phyloP scores from a whole-genome alignment of 2,329 filamentous ascomycete species.

The Venturia asperata region DNA sequence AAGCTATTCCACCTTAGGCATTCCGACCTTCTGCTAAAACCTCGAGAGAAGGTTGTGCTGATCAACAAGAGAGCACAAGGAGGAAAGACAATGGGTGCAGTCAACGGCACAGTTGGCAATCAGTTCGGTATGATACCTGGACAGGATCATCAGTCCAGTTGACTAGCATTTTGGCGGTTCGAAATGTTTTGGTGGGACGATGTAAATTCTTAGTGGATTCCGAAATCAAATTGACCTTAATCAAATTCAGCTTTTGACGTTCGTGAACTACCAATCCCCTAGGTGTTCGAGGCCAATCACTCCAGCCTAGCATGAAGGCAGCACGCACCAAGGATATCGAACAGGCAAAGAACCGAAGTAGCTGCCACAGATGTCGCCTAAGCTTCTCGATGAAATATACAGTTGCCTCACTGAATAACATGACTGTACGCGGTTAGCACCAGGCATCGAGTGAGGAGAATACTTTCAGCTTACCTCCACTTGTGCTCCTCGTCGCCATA shows the following conservation, averaged over 20 bases:
- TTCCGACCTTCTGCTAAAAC: background rate
- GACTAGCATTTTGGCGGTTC: no score
- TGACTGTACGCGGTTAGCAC: background rate
- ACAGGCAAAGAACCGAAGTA: background rate
- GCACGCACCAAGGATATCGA: slow-evolving; percentile 9
- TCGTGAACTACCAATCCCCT: no score
- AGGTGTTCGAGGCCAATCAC: background rate
- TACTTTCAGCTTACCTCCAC: slow-evolving; percentile 56
- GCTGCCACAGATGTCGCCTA: background rate
- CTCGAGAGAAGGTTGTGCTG: background rate
- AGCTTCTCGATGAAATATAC: background rate
- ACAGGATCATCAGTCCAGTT: no score
- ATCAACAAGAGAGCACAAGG: background rate
- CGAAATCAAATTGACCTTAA: no score
- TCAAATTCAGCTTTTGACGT: no score
- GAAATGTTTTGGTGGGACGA: no score
- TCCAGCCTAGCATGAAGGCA: background rate
- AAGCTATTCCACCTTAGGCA: background rate
- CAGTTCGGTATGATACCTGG: no score
- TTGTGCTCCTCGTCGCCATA: slow-evolving; percentile 88
- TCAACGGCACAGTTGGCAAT: no score
- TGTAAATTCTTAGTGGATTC: no score
- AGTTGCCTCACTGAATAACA: background rate
- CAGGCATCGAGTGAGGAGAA: background rate
- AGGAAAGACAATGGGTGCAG: background rate